phyloP scores from a whole-genome alignment of 257 asterid genomes.

The Nicotiana paniculata region DNA sequence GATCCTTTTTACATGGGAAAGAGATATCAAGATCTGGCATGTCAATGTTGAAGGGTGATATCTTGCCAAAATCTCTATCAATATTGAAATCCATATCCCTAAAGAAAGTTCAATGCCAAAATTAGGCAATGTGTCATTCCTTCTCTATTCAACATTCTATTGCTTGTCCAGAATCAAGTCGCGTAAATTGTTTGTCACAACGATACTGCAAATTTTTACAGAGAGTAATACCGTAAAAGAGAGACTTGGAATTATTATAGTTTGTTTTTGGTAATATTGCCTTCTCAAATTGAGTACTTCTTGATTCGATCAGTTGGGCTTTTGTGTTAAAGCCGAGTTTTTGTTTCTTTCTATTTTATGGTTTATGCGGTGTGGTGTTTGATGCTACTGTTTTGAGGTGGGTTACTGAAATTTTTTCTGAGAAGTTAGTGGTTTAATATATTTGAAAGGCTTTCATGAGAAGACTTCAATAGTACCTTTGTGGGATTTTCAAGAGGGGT shows the following conservation, averaged over 20 bases:
- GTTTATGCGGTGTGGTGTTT: too few relatives aligned
- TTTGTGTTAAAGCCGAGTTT: too few relatives aligned
- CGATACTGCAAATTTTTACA: background rate
- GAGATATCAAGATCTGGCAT: slow-evolving; percentile 75
- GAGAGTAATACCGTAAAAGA: background rate
- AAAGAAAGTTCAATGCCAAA: slow-evolving; percentile 19
- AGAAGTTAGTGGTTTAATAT: too few relatives aligned
- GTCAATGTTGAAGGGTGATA: slow-evolving; percentile 73
- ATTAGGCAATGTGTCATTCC: slow-evolving; percentile 1
- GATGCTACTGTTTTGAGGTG: too few relatives aligned
- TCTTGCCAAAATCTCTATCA: slow-evolving; percentile 76
- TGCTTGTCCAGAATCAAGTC: slow-evolving; percentile 9
- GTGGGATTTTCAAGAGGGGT: too few relatives aligned
- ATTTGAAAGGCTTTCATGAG: too few relatives aligned
- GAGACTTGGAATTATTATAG: background rate
- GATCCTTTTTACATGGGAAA: slow-evolving; percentile 47
- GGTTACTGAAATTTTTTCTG: too few relatives aligned
- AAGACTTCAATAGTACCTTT: too few relatives aligned
- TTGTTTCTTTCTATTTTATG: too few relatives aligned
- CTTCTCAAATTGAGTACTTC: too few relatives aligned
- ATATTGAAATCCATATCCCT: slow-evolving; percentile 88
- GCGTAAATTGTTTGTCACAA: background rate
- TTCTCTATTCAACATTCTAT: background rate
- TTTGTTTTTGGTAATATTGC: too few relatives aligned
- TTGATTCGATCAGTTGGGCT: too few relatives aligned